Base-by-base conservation (phyloP, 148 eudicot species). In the Amaranthus hypochondriacus region DNA sequence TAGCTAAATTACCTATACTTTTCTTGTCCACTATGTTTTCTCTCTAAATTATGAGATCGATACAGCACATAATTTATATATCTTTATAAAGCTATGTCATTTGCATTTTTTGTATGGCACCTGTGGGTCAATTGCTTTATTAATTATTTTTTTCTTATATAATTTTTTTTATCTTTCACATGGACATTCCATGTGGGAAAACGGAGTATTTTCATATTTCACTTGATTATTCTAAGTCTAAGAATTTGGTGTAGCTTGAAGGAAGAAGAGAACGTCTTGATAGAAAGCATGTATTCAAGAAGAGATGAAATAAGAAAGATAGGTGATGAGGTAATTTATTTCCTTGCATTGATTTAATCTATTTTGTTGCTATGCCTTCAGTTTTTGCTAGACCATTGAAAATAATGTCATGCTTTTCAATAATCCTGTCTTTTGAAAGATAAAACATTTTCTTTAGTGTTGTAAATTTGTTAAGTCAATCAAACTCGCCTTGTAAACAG, bases 191-290 rank as follows among this genome's bases (percentile, higher is more conserved):
- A 15, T 67, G 70, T 49, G 43, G 18, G 56, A 50, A 9, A 50
- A 67, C 4, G 42, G 55, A 48, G 70, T 49, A 9, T 50, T 8
- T 9, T 11, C 54, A 48, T n/a, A 54, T 48, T 66, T 7, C 56
- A 48, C 63, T 54, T 56, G 7, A 0, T 67, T 48, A 50, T 6
- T 75, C 47, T 28, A 7, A 39, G 10, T 15, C 10, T 60, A 62
- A 47, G 71, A 73, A 65, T 28, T 76, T 81, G 56, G 72, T 75
- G 69, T 85, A 95, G 99, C 74, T 75, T 86, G 82, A 87, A 83
- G 75, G 82, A 89, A 18, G 88, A 87, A 55, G 96, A 85, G 77
- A 81, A 83, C 57, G 73, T 77, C 62, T 75, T 95, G 78, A 52
- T 61, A 8, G 86, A 84, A 47, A 69, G 74, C 73, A 48, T 84